Base-by-base conservation (phyloP, 306 rosid species). In the Prunus salicina region DNA sequence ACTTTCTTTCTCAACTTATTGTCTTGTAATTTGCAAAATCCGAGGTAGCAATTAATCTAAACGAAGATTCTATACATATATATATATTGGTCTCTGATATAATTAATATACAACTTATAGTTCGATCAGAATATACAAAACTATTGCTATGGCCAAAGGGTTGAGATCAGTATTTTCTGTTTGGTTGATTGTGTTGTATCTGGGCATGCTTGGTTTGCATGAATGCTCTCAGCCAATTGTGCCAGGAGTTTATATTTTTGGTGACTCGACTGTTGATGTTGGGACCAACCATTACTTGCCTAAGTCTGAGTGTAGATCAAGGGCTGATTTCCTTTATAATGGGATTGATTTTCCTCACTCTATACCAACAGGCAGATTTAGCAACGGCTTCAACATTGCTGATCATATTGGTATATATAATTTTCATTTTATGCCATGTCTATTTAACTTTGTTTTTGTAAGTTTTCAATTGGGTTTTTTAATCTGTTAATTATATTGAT, bases 261-360 rank as follows among this genome's bases (percentile, higher is more conserved):
- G 79, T 58, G 85, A 82, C 71, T 82, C 79, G 15, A 77, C 78
- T 8, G 75, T 60, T 1, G 81, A 77, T 66, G 78, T 67, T 34
- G 78, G 84, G 20, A 81, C 81, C 3, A 76, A 81, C 69, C 0
- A 76, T 65, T 76, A 38, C 67, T 28, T 76, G 49, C 51, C 66
- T 11, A 20, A 71, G 49, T 65, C 66, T 4, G 28, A 72, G 0
- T 64, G 61, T 25, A 4, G 2, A 38, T 71, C 85, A 6, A 77
- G 19, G 67, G 78, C 81, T 12, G 72, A 81, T 43, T 12, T 32
- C 20, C 49, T 13, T 12, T 18, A 0, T 11, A 62, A 76, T 43
- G 78, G 85, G 14, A 72, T 82, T 12, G 85, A 82, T 67, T 82
- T 41, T 12, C 81, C 75, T 19, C 66, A 25, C 6, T 58, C 72